A percentile compares a stretch with the other conserved stretches of the same genome.
These are phyloP conservation scores for Opeltia flavorubescens DNA, from an alignment of 495 filamentous ascomycete genomes.

Conservation along the genomic window DNA sequence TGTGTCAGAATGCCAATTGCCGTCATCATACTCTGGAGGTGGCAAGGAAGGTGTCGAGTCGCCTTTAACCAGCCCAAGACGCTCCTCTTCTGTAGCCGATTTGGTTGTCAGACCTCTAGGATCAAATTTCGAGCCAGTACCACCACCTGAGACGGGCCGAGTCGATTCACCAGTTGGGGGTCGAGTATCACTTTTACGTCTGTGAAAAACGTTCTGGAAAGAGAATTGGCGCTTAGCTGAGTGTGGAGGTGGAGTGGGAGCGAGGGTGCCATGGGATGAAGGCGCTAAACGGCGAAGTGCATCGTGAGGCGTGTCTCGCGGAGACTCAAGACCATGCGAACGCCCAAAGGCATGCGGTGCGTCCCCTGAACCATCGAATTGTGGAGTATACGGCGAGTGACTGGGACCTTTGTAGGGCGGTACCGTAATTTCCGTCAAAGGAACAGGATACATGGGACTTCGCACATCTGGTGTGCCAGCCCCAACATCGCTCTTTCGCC, in stretches of 20 bases:
- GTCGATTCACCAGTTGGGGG: slow-evolving; percentile 14
- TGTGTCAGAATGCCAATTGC: slow-evolving; percentile 4
- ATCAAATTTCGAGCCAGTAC: slow-evolving; percentile 23
- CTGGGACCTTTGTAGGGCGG: slow-evolving; percentile 36
- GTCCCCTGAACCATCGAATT: neutral
- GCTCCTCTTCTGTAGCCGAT: slow-evolving; percentile 73
- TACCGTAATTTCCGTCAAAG: slow-evolving; percentile 44
- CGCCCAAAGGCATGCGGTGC: slow-evolving; percentile 15
- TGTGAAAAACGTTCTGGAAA: slow-evolving; percentile 68
- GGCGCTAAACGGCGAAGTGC: slow-evolving; percentile 11
- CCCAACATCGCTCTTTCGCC: slow-evolving; percentile 8
- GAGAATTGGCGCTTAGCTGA: slow-evolving; percentile 66
- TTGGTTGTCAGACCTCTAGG: slow-evolving; percentile 19
- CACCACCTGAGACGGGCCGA: slow-evolving; percentile 21
- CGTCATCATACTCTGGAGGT: slow-evolving; percentile 7
- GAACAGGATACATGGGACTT: slow-evolving; percentile 43
- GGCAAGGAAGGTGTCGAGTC: slow-evolving; percentile 25
- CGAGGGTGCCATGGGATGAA: slow-evolving; percentile 21
- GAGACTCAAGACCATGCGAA: slow-evolving; percentile 4
- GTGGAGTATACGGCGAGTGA: slow-evolving; percentile 21
- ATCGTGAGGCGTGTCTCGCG: neutral
- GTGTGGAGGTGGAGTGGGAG: slow-evolving; percentile 29
- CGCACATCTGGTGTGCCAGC: slow-evolving; percentile 4
- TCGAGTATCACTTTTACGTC: slow-evolving; percentile 25
- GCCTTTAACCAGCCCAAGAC: slow-evolving; percentile 71